Evolutionary conservation across 75 land plant genomes (phyloP).

Genomic region (Pseudotsuga menziesii): DNA sequence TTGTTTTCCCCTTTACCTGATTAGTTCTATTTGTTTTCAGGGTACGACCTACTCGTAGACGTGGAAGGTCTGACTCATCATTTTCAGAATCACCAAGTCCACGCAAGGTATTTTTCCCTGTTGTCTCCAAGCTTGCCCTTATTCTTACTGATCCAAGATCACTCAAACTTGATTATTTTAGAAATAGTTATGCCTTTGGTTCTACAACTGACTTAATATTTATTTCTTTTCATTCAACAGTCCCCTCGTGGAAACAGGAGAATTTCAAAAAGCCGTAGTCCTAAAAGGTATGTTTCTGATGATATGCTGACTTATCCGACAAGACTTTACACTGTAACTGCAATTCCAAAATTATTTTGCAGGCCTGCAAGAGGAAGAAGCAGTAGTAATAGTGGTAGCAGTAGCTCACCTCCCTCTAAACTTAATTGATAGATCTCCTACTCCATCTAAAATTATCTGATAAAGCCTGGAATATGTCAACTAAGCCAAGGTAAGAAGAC

Average conservation of each 20-base stretch:
- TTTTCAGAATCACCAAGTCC: slow-evolving; percentile 79
- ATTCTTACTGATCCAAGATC: neutral
- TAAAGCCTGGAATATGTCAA: neutral
- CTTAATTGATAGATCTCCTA: neutral
- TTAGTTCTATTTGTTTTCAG: slow-evolving; percentile 24
- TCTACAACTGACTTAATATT: neutral
- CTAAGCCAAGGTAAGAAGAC: neutral
- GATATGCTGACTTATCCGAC: neutral
- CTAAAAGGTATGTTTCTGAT: slow-evolving; percentile 56
- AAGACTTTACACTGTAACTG: neutral
- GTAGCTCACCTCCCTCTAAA: slow-evolving; percentile 51
- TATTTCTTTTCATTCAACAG: neutral
- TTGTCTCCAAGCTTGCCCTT: neutral
- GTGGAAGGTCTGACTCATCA: slow-evolving; percentile 82
- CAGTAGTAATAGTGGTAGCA: slow-evolving; percentile 61
- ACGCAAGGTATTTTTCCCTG: slow-evolving; percentile 26
- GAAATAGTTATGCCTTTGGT: neutral
- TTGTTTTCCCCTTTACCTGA: neutral
- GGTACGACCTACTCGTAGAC: slow-evolving; percentile 60
- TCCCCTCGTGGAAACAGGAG: slow-evolving; percentile 51
- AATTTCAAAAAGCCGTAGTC: slow-evolving; percentile 78
- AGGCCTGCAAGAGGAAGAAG: slow-evolving; percentile 65
- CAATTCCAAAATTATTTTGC: neutral
- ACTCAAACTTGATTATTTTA: neutral
- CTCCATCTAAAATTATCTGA: neutral